Base-by-base conservation (phyloP, 306 rosid species). In the Mucuna pruriens region DNA sequence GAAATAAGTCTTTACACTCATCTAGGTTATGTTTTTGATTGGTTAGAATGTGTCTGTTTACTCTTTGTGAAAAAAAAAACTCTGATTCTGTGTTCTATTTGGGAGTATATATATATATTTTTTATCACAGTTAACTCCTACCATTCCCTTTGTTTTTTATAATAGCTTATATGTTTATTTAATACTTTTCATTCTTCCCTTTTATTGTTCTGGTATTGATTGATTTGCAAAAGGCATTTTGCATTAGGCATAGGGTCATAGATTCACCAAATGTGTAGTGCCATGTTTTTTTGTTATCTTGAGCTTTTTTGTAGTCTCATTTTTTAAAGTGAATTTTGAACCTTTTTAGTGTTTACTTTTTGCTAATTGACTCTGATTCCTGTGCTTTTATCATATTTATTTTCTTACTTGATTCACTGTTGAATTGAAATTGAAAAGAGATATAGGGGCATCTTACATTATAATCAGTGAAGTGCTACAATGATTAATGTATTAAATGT, bases 391-490 rank as follows among this genome's bases (percentile, higher is more conserved):
- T 44, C 25, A 16, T 42, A 61, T 6, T 61, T 70, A 39, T 48
- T 2, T 15, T 54, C 8, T 7, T 34, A 33, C 49, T 62, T 44
- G 9, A 65, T 65, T 19, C 17, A 17, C 20, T 45, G 68, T 22
- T 64, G 7, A 22, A 19, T 20, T 29, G 19, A 20, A 64, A 29
- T 40, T 58, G 42, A 17, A 33, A 65, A 68, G 33, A 42, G 64
- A 66, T 65, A 75, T 39, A 11, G 29, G 6, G 44, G 61, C 36
- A 74, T 64, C 16, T 40, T 48, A 45, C 48, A 45, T 73, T n/a
- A 10, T 77, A 65, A 36, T 49, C 44, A 8, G 46, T 77, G 19
- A 85, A 55, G 36, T 67, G 74, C 65, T 67, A 22, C 73, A 60
- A 38, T 7, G 10, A 39, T 73, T 39, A 29, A 31, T 62, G 34